These are phyloP conservation scores for Tylopilus rubrobrunneus DNA, from an alignment of 768 basidiomycete species.

Conservation along the genomic window DNA sequence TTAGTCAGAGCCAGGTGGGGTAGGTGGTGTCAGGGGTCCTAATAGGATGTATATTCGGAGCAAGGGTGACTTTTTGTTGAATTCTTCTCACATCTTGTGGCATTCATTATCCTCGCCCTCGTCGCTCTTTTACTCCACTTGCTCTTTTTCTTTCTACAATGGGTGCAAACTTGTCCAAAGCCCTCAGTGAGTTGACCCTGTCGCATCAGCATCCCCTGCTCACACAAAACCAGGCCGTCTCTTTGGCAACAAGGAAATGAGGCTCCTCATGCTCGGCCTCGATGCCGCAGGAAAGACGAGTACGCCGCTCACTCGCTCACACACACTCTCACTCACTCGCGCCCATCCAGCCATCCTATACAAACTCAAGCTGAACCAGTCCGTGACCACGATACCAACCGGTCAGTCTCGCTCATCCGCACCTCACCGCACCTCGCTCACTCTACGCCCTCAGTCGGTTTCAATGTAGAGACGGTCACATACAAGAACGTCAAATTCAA, in stretches of 20 bases:
- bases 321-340: background rate
- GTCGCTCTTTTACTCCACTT: conserved; percentile 62
- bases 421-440: background rate
- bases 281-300: conserved; percentile 99
- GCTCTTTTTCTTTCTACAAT: conserved; percentile 38
- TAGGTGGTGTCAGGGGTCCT: conserved; percentile 32
- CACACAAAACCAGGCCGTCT: conserved; percentile 61
- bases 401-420: conserved; percentile 40
- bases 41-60: conserved; percentile 11
- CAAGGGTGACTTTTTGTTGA: conserved; percentile 12
- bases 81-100: conserved; percentile 29
- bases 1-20: conserved; percentile 55
- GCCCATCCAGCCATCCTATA: conserved; percentile 83
- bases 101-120: conserved; percentile 31
- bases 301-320: conserved; percentile 39
- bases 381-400: conserved; percentile 97
- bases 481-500: conserved; percentile 98
- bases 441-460: conserved; percentile 63
- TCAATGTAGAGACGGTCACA: conserved; percentile 98
- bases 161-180: conserved; percentile 87
- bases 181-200: conserved; percentile 50
- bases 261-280: conserved; percentile 92
- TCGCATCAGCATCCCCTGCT: background rate
- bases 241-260: conserved; percentile 99
- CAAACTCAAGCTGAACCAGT: conserved; percentile 98